Percentiles rank a stretch among this genome's conserved stretches.
phyloP scores from a whole-genome alignment of 768 basidiomycete species.

The Mrakia blollopis region DNA sequence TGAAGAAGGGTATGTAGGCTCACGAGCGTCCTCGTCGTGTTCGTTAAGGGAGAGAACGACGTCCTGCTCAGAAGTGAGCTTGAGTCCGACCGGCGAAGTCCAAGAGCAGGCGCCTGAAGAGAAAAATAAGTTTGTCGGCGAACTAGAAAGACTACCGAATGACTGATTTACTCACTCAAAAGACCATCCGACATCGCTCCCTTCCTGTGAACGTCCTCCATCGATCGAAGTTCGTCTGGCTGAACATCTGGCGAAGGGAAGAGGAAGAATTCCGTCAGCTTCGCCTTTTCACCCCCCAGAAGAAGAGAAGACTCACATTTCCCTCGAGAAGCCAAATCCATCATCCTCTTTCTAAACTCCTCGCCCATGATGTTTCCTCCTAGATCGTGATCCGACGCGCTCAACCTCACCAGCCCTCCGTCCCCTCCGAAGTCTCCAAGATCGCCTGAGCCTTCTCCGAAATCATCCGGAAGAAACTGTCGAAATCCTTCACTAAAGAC shows the following conservation, averaged over 20 bases:
- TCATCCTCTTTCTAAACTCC: slow-evolving; percentile 11
- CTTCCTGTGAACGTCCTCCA: neutral
- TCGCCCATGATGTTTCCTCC: slow-evolving; percentile 24
- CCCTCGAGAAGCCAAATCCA: neutral
- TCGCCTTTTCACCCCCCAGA: no score
- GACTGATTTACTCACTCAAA: neutral
- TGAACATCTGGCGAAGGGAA: neutral
- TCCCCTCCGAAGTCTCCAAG: slow-evolving; percentile 12
- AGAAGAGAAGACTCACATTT: neutral
- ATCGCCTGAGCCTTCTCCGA: slow-evolving; percentile 13
- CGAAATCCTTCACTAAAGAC: slow-evolving; percentile 11
- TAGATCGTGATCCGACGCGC: slow-evolving; percentile 21
- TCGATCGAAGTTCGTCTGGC: neutral
- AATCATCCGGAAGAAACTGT: slow-evolving; percentile 4
- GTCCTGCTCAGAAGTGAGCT: neutral
- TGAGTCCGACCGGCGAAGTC: neutral
- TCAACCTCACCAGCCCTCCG: neutral
- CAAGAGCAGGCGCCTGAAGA: slow-evolving; percentile 5
- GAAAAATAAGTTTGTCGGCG: neutral
- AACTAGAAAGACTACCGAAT: neutral
- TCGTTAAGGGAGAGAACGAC: slow-evolving; percentile 7
- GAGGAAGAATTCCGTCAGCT: no score
- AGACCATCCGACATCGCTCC: neutral
- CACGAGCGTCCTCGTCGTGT: no score
- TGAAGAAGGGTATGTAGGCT: neutral